Conservation (phyloP, 2,329 filamentous ascomycete genomes). For the Beauveria brongniartii region DNA sequence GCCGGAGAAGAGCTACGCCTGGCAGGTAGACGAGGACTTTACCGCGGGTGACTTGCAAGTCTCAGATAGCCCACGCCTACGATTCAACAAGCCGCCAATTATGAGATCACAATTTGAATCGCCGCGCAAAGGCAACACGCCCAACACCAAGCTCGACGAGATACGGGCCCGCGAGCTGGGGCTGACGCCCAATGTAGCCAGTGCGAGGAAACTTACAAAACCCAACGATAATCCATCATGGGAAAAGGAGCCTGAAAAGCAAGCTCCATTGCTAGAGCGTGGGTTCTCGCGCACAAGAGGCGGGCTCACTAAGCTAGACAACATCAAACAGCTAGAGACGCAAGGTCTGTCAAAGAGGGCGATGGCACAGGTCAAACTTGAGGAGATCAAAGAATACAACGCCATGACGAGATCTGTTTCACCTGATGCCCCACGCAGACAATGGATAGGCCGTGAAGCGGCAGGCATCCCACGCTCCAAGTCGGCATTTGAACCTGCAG, state of each 20-base stretch:
- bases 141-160: slow-evolving; percentile 38
- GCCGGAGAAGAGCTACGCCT: slow-evolving; percentile 45
- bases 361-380: slow-evolving; percentile 40
- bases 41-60: slow-evolving; percentile 47
- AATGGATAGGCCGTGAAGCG: slow-evolving; percentile 7
- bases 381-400: slow-evolving; percentile 45
- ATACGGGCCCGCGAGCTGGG: slow-evolving; percentile 31
- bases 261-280: slow-evolving; percentile 24
- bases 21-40: slow-evolving; percentile 51
- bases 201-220: slow-evolving; percentile 17
- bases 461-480: slow-evolving; percentile 13
- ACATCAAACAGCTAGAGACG: slow-evolving; percentile 37
- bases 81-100: slow-evolving; percentile 27
- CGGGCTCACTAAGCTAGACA: slow-evolving; percentile 39
- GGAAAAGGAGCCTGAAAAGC: slow-evolving; percentile 24
- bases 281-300: slow-evolving; percentile 20
- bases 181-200: slow-evolving; percentile 8
- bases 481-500: slow-evolving; percentile 21
- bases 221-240: slow-evolving; percentile 29
- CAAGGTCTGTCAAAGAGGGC: slow-evolving; percentile 37
- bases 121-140: slow-evolving; percentile 20
- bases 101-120: slow-evolving; percentile 14
- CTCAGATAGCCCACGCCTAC: slow-evolving; percentile 48
- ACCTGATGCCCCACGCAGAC: slow-evolving; percentile 25
- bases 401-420: slow-evolving; percentile 35